Evolutionary conservation across 2,329 filamentous ascomycete genomes (phyloP).

Genomic region (Aspergillus felis): DNA sequence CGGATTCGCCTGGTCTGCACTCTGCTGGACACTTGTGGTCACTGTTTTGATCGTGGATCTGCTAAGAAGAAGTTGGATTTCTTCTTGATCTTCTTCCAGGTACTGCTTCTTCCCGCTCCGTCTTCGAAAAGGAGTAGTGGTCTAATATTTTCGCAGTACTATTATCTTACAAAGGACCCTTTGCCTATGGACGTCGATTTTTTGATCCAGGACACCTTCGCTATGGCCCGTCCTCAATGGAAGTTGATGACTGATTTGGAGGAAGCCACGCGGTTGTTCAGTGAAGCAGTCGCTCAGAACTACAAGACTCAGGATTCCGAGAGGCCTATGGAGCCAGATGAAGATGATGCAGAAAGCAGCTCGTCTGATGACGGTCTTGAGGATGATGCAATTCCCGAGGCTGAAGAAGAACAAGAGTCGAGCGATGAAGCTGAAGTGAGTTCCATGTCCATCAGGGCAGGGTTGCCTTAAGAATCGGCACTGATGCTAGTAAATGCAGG

Average conservation of each 20-base stretch:
- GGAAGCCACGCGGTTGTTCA: constrained; percentile 78
- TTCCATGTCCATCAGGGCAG: neutral
- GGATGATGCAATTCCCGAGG: constrained; percentile 55
- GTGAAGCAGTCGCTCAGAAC: constrained; percentile 83
- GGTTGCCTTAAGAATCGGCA: no score
- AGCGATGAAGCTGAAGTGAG: constrained; percentile 47
- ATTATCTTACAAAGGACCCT: constrained; percentile 83
- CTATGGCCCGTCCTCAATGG: constrained; percentile 84
- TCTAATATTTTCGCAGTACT: constrained; percentile 60
- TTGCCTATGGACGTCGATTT: constrained; percentile 98
- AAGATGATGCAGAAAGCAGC: constrained; percentile 66
- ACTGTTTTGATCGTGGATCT: constrained; percentile 90
- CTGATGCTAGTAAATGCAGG: constrained; percentile 27
- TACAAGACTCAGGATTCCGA: constrained; percentile 75
- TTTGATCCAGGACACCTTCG: constrained; percentile 87
- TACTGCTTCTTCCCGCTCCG: constrained; percentile 26
- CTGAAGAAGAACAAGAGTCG: constrained; percentile 52
- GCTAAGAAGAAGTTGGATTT: constrained; percentile 98
- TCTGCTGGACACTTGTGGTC: constrained; percentile 88
- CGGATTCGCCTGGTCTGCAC: constrained; percentile 86
- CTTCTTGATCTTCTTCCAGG: constrained; percentile 92
- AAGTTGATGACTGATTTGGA: constrained; percentile 75
- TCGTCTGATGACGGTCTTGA: constrained; percentile 74
- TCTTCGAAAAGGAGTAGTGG: constrained; percentile 8
- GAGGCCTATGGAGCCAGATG: constrained; percentile 66